Percentiles rank a stretch among this genome's conserved stretches.
Evolutionary conservation across 228 moss, liverwort and hornwort genomes (phyloP).

Genomic region (Sphagnum magellanicum): DNA sequence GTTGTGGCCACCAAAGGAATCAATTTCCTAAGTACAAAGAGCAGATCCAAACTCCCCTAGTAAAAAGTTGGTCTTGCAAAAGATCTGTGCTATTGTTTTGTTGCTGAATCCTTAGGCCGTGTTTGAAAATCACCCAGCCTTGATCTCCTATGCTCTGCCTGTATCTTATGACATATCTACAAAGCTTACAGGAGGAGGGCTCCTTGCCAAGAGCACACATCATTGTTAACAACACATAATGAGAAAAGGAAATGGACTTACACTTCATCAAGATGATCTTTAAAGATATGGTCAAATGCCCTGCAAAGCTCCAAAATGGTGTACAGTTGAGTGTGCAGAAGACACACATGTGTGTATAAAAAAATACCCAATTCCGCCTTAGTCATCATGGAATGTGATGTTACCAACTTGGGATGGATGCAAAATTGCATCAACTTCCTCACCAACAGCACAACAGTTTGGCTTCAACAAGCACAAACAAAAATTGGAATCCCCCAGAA

Average conservation of each 20-base stretch:
- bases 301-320: slow-evolving; percentile 58
- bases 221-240: neutral
- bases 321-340: slow-evolving; percentile 47
- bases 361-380: neutral
- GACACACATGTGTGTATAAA: neutral
- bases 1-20: too few species aligned
- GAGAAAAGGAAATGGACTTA: slow-evolving; percentile 11
- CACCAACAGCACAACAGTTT: neutral
- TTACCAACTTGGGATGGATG: neutral
- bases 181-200: neutral
- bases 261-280: slow-evolving; percentile 54
- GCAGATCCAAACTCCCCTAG: too few species aligned
- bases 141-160: too few species aligned
- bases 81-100: neutral
- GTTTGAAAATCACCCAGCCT: neutral
- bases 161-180: neutral
- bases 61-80: too few species aligned
- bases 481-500: neutral
- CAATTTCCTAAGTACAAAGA: too few species aligned
- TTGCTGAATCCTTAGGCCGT: neutral
- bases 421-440: neutral
- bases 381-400: neutral
- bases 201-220: neutral
- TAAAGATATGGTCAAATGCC: slow-evolving; percentile 53
- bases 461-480: neutral